A percentile compares a stretch with the other conserved stretches of the same genome.
These are phyloP conservation scores for Tolypocladium ovalisporum DNA, from an alignment of 2,329 filamentous ascomycete species.

Conservation along the genomic window DNA sequence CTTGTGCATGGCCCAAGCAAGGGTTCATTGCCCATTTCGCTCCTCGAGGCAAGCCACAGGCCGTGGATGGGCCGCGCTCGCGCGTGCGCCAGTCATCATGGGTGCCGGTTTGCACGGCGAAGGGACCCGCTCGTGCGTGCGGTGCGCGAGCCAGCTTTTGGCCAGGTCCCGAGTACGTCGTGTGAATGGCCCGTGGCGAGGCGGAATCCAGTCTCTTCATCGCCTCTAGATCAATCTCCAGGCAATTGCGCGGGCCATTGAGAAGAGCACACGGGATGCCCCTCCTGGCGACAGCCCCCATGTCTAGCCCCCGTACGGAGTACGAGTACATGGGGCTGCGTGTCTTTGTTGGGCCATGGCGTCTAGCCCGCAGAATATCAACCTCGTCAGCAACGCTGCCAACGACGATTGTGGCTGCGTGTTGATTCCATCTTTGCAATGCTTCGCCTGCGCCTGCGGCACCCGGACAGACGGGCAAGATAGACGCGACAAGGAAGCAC, in stretches of 20 bases:
- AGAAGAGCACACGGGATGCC: neutral
- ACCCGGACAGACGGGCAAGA: neutral
- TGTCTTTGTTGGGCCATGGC: neutral
- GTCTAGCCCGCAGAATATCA: neutral
- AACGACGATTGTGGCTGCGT: too few relatives aligned
- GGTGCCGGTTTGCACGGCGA: neutral
- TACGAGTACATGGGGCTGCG: neutral
- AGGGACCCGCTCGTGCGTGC: neutral
- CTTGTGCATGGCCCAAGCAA: neutral
- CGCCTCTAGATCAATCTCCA: neutral
- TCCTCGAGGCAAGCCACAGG: neutral
- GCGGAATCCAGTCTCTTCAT: neutral
- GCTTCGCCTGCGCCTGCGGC: neutral
- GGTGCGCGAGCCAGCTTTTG: neutral
- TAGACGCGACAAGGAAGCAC: neutral
- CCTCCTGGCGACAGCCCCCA: neutral
- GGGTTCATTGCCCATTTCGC: neutral
- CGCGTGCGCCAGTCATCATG: constrained; percentile 1
- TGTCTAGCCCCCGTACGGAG: neutral
- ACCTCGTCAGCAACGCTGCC: neutral
- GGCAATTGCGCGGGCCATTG: neutral
- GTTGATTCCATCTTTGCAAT: neutral
- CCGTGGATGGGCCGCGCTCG: constrained; percentile 2
- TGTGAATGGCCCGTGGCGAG: neutral
- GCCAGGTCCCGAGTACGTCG: neutral